A percentile compares a stretch with the other conserved stretches of the same genome.
These are phyloP conservation scores for Phytophthora fragariaefolia DNA, from an alignment of 352 stramenopile genomes.

Conservation along the genomic window DNA sequence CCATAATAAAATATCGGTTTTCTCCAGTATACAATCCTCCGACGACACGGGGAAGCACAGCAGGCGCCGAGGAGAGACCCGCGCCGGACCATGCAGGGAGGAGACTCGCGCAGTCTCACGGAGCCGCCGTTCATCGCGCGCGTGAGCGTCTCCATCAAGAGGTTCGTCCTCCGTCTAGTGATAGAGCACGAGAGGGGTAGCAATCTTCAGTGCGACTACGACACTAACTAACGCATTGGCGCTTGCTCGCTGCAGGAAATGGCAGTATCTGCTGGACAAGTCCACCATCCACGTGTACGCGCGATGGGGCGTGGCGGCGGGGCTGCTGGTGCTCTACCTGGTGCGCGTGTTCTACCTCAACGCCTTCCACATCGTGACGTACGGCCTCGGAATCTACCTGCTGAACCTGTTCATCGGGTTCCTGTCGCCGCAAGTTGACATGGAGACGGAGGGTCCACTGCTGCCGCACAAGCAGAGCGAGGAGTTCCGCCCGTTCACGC, in stretches of 20 bases:
- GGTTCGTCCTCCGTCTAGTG: constrained; percentile 43
- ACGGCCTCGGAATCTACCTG: constrained; percentile 98
- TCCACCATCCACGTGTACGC: constrained; percentile 96
- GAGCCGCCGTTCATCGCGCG: constrained; percentile 84
- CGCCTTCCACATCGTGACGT: constrained; percentile 99
- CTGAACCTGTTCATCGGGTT: constrained; percentile 99
- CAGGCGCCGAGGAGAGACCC: constrained; percentile 1
- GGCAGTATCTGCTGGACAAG: constrained; percentile 98
- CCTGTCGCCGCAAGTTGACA: constrained; percentile 96
- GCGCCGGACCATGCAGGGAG: constrained; percentile 42
- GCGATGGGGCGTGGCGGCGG: constrained; percentile 91
- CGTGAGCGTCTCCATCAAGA: constrained; percentile 79
- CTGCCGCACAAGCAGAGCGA: constrained; percentile 92
- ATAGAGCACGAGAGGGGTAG: neutral
- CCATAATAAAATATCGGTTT: constrained; percentile 11
- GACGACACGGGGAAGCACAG: constrained; percentile 37
- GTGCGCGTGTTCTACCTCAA: constrained; percentile 93
- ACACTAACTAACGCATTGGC: neutral
- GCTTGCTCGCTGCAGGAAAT: constrained; percentile 76
- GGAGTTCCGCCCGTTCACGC: constrained; percentile 93
- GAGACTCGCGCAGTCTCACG: constrained; percentile 67
- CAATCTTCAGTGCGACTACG: too few relatives aligned
- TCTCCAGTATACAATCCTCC: constrained; percentile 21
- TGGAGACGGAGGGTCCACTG: constrained; percentile 87
- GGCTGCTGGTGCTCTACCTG: constrained; percentile 93